Evolutionary conservation across 78 protist genomes (phyloP).

Genomic region (Planoprotostelium fungivorum): DNA sequence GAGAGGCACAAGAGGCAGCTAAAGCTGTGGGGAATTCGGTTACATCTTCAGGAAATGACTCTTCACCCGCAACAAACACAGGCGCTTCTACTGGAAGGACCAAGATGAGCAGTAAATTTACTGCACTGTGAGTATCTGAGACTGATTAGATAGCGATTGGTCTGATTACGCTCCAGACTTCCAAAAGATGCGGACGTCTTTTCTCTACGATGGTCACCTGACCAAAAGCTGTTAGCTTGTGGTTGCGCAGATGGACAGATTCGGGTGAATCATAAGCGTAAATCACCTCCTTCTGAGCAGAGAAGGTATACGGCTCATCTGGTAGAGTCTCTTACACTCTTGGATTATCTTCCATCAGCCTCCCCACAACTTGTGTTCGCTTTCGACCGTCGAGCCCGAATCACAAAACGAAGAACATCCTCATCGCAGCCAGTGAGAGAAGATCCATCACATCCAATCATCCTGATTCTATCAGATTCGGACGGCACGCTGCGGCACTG

Average conservation of each 20-base stretch:
- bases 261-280: not conserved
- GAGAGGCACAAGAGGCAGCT: no score
- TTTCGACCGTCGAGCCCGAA: not conserved
- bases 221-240: not conserved
- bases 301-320: not conserved
- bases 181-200: not conserved
- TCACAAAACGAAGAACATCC: conserved; percentile 10
- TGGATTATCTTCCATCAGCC: not conserved
- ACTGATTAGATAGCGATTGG: no score
- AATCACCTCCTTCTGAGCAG: not conserved
- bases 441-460: not conserved
- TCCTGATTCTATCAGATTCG: not conserved
- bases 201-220: not conserved
- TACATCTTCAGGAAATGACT: no score
- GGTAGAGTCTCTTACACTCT: not conserved
- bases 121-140: not conserved
- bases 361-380: conserved; percentile 15
- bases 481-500: conserved; percentile 20
- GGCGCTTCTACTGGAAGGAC: no score
- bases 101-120: not conserved
- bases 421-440: conserved; percentile 1
- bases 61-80: no score
- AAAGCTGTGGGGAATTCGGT: no score
- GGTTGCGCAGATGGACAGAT: not conserved
- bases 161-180: not conserved